Evolutionary conservation across 176 grass and related monocot genomes (phyloP), one percentile per base, ranked within the genome.

Genomic region (Stipa capillata): DNA sequence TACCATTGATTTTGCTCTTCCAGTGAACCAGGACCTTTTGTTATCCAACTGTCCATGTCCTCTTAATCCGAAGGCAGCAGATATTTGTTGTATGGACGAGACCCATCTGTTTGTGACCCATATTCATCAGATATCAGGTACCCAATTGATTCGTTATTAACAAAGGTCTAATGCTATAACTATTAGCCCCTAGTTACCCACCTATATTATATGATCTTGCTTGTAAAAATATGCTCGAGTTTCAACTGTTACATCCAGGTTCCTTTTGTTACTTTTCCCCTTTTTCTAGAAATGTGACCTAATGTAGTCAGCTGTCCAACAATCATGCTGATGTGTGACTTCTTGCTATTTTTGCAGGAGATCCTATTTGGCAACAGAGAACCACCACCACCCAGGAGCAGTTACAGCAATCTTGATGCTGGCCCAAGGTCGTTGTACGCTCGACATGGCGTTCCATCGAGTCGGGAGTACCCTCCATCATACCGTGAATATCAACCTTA

Each of bases 31-130:
- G 41, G 88, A 90, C 29, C 25, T 82, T 53, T 35, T 72, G n/a
- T 85, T 86, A 84, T 66, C 87, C 55, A 68, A 87, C 28, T 66
- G 74, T 77, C 85, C 51, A 58, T 82, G 33, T 45, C 72, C 76
- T 85, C 64, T 57, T 40, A 65, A 36, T 58, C 54, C 57, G 55
- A 32, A 56, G 51, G 55, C 12, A 67, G 65, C 69, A 74, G 58
- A 77, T 68, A 90, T 35, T 55, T 87, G 16, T 72, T 84, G 36
- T 86, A 93, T 45, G 87, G 87, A 77, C 76, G 42, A 47, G 73
- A 90, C 75, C 82, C 82, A 39, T 79, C 89, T 80, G n/a, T 81
- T 21, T 69, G 60, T 29, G 73, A 69, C 35, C 76, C 72, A 59
- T 86, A 71, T 44, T 74, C 87, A 31, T 68, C 84, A 62, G 82